These are phyloP conservation scores for Sugiyamaella smithiae DNA, from an alignment of 805 yeast species.

Conservation along the genomic window DNA sequence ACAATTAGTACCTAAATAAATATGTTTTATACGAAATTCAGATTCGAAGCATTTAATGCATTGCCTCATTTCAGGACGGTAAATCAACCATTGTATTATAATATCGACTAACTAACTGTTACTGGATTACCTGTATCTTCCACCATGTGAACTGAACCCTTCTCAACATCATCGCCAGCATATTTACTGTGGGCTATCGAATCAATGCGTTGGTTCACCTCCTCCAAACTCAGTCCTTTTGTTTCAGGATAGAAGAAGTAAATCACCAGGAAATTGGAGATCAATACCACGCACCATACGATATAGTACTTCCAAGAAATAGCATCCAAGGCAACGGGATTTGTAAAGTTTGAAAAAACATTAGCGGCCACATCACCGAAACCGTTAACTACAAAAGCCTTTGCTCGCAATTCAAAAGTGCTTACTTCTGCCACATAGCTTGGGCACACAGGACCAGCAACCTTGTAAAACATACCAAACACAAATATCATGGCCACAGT, in stretches of 20 bases:
- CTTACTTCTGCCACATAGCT: slow-evolving; percentile 25
- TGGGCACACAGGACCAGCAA: slow-evolving; percentile 1
- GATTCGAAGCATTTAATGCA: too few species aligned
- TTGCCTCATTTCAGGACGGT: too few species aligned
- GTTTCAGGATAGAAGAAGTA: slow-evolving; percentile 43
- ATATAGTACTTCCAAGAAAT: slow-evolving; percentile 46
- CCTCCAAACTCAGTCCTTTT: slow-evolving; percentile 43
- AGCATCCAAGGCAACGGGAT: slow-evolving; percentile 41
- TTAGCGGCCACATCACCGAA: slow-evolving; percentile 5
- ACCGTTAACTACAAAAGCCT: slow-evolving; percentile 36
- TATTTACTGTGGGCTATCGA: background rate
- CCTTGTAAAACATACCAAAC: slow-evolving; percentile 3
- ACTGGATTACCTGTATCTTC: background rate
- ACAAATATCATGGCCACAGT: slow-evolving; percentile 52
- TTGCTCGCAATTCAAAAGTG: slow-evolving; percentile 37
- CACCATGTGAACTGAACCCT: background rate
- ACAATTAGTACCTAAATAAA: background rate
- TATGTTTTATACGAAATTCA: too few species aligned
- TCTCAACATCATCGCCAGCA: background rate
- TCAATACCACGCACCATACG: slow-evolving; percentile 27
- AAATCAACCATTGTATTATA: too few species aligned
- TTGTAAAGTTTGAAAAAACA: slow-evolving; percentile 34
- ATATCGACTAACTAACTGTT: too few species aligned
- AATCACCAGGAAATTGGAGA: slow-evolving; percentile 32
- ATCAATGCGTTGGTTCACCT: slow-evolving; percentile 42